A percentile compares a stretch with the other conserved stretches of the same genome.
These are phyloP conservation scores for Apium graveolens DNA, from an alignment of 129 eudicot species.

Conservation along the genomic window DNA sequence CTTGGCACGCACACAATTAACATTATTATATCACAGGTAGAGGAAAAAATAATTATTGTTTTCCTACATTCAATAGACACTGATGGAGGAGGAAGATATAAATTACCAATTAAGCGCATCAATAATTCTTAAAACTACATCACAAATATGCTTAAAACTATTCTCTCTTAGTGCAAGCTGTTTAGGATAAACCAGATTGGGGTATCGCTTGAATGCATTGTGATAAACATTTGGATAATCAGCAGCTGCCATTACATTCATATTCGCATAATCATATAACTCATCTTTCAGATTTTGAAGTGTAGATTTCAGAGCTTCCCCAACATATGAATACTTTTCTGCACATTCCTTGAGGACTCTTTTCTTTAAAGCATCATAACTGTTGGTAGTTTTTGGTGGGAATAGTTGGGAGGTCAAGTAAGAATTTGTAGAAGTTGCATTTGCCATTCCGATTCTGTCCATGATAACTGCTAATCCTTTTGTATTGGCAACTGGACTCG, in stretches of 20 bases:
- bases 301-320: conserved; percentile 42
- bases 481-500: conserved; percentile 54
- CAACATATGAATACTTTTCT: conserved; percentile 43
- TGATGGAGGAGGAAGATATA: background rate
- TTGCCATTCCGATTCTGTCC: conserved; percentile 36
- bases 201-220: conserved; percentile 42
- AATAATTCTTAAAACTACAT: conserved; percentile 60
- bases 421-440: conserved; percentile 52
- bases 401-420: conserved; percentile 38
- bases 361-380: conserved; percentile 21
- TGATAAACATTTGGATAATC: conserved; percentile 69
- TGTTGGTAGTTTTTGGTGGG: conserved; percentile 5
- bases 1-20: background rate
- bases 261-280: conserved; percentile 62
- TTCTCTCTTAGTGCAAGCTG: conserved; percentile 38
- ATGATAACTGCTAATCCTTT: conserved; percentile 65
- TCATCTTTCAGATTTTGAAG: conserved; percentile 46
- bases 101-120: conserved; percentile 34
- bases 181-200: conserved; percentile 31
- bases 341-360: conserved; percentile 52
- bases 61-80: background rate
- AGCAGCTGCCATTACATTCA: conserved; percentile 71
- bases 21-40: background rate
- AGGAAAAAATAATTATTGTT: background rate
- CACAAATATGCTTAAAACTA: conserved; percentile 71